Evolutionary conservation across 257 asterid species (phyloP).

Genomic region (Solanum bukasovii): DNA sequence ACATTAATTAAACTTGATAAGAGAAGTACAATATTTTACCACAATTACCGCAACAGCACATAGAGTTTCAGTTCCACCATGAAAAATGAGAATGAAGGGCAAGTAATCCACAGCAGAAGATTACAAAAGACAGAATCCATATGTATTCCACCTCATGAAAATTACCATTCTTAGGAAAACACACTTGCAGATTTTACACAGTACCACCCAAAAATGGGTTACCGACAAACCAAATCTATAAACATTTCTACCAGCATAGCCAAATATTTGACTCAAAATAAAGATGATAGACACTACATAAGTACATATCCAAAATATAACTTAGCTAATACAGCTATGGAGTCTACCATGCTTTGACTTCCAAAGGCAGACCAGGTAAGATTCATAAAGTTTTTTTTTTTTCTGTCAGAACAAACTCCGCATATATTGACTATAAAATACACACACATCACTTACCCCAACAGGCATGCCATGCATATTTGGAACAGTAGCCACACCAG

Average conservation of each 20-base stretch:
- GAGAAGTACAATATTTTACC: not conserved
- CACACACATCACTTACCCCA: constrained; percentile 50
- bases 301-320: not conserved
- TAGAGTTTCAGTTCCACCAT: not conserved
- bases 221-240: not conserved
- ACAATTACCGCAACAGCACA: not conserved
- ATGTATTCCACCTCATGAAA: not conserved
- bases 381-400: not conserved
- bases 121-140: not conserved
- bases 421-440: not conserved
- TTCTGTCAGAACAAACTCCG: not conserved
- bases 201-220: not conserved
- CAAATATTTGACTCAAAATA: not conserved
- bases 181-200: not conserved
- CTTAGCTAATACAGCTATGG: not conserved
- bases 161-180: not conserved
- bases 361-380: not conserved
- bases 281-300: not conserved
- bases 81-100: not conserved
- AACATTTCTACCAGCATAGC: not conserved
- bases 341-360: not conserved
- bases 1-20: not conserved
- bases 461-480: constrained; percentile 88
- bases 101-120: not conserved
- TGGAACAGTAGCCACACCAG: constrained; percentile 47